Conservation (phyloP, 1,284 basidiomycete species). For the Leccinum pachyderme region DNA sequence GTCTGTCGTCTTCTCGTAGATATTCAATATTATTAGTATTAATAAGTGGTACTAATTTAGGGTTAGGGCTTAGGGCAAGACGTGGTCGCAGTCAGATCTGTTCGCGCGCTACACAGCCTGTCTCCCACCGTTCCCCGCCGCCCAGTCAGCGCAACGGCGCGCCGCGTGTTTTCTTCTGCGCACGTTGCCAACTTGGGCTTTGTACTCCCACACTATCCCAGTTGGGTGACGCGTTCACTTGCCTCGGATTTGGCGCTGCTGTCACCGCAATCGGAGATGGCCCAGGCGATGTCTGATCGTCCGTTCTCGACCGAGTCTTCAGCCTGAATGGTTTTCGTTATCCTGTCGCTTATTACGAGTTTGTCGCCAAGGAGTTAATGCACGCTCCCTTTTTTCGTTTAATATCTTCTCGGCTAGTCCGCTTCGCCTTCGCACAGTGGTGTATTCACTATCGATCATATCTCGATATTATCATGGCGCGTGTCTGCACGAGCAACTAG, state of each 20-base stretch:
- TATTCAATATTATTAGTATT: not conserved
- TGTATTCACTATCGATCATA: constrained; percentile 17
- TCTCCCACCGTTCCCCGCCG: constrained; percentile 13
- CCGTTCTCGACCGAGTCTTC: not conserved
- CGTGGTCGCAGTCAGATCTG: not conserved
- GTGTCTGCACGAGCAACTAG: constrained; percentile 1
- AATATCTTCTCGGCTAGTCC: constrained; percentile 9
- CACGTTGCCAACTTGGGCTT: not conserved
- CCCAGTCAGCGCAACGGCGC: constrained; percentile 7
- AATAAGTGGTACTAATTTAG: constrained; percentile 10
- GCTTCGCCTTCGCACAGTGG: not conserved
- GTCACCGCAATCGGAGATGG: not conserved
- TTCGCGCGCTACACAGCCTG: constrained; percentile 17
- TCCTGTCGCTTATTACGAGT: constrained; percentile 9
- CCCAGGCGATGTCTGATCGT: constrained; percentile 3
- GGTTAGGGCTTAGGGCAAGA: constrained; percentile 31
- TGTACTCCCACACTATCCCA: constrained; percentile 1
- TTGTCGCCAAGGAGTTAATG: not conserved
- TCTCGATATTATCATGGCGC: constrained; percentile 7
- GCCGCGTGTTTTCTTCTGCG: constrained; percentile 28
- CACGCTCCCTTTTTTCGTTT: constrained; percentile 4
- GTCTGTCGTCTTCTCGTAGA: not conserved
- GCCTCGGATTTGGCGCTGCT: not conserved
- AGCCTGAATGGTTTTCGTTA: not conserved
- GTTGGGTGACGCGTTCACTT: not conserved